These are phyloP conservation scores for Globisporangium recalcitrans DNA, from an alignment of 352 stramenopile species.

Conservation along the genomic window DNA sequence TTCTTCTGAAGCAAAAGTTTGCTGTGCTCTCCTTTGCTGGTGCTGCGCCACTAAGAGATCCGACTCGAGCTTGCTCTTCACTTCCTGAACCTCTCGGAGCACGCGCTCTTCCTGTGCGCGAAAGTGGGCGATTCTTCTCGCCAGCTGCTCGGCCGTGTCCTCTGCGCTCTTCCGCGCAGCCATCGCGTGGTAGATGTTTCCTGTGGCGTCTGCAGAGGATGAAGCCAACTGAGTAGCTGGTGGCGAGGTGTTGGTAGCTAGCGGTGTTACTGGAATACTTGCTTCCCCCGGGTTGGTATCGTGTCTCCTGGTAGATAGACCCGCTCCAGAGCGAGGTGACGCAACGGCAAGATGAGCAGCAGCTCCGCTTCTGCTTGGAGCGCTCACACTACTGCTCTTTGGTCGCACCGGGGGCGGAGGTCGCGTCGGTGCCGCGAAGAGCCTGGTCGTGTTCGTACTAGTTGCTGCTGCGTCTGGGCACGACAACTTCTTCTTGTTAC, in stretches of 20 bases:
- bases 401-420: neutral
- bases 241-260: neutral
- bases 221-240: neutral
- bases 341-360: neutral
- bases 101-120: constrained; percentile 47
- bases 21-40: neutral
- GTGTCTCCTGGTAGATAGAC: neutral
- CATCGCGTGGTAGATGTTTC: constrained; percentile 39
- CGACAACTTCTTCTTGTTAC: neutral
- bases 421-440: neutral
- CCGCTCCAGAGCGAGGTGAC: neutral
- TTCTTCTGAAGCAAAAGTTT: neutral
- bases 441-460: neutral
- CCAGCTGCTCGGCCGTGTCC: constrained; percentile 39
- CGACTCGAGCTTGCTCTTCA: constrained; percentile 38
- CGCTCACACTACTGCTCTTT: constrained; percentile 6
- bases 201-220: constrained; percentile 4
- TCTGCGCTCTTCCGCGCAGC: constrained; percentile 49
- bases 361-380: neutral
- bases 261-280: neutral
- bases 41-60: constrained; percentile 3
- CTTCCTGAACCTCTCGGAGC: constrained; percentile 43
- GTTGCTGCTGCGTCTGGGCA: neutral
- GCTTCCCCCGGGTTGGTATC: neutral
- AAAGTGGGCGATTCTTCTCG: constrained; percentile 47